These are phyloP conservation scores for Solanum chmielewskii DNA, from an alignment of 257 asterid genomes.

Conservation along the genomic window DNA sequence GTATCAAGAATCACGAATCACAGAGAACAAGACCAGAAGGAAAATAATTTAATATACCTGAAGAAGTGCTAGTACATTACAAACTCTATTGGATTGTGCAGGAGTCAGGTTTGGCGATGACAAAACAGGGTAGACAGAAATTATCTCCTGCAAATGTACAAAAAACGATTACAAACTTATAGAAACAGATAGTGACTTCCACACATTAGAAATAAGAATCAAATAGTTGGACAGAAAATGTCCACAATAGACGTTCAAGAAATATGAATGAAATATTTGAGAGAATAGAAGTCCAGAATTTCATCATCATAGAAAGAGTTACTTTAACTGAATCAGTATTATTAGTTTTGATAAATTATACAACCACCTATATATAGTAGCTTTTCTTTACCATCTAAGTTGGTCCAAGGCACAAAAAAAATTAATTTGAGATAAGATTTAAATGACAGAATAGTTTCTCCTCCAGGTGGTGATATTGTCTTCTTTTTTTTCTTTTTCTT, in stretches of 20 bases:
- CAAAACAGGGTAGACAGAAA: constrained; percentile 14
- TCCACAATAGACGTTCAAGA: not conserved
- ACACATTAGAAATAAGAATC: not conserved
- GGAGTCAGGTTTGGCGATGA: constrained; percentile 15
- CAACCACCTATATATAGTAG: not conserved
- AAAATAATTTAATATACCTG: constrained; percentile 18
- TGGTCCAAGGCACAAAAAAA: not conserved
- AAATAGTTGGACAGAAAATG: not conserved
- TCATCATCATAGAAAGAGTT: not conserved
- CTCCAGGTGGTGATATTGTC: not conserved
- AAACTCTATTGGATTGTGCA: constrained; percentile 22
- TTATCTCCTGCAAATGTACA: constrained; percentile 19
- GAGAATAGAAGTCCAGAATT: not conserved
- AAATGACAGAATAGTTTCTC: not conserved
- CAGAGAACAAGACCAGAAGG: not conserved
- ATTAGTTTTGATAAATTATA: not conserved
- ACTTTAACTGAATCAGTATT: not conserved
- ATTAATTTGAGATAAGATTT: not conserved
- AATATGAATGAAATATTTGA: not conserved
- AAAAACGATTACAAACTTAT: not conserved
- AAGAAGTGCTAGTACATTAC: constrained; percentile 27
- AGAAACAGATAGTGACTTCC: not conserved
- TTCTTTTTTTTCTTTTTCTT: not conserved
- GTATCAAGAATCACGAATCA: not conserved
- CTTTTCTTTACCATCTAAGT: not conserved